These are phyloP conservation scores for Thielaviopsis musarum DNA, from an alignment of 2,329 filamentous ascomycete species.

Conservation along the genomic window DNA sequence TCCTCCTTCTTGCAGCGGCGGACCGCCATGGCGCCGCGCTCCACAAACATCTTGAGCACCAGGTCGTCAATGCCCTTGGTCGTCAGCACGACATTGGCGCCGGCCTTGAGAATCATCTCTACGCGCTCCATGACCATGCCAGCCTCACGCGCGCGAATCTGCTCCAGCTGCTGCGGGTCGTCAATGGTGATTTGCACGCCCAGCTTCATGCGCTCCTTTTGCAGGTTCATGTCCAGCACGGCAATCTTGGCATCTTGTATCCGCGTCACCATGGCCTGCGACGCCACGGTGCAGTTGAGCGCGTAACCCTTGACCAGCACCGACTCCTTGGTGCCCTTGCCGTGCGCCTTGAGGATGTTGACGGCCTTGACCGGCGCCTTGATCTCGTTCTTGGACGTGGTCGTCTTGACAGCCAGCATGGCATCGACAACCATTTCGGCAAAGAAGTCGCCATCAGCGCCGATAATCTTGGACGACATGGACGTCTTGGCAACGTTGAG, in stretches of 20 bases:
- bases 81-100: constrained; percentile 88
- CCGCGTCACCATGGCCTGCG: constrained; percentile 90
- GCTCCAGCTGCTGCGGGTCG: constrained; percentile 90
- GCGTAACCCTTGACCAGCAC: constrained; percentile 90
- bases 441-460: constrained; percentile 90
- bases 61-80: constrained; percentile 98
- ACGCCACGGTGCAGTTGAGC: constrained; percentile 95
- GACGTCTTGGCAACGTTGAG: constrained; percentile 95
- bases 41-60: constrained; percentile 83
- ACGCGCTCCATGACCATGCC: constrained; percentile 87
- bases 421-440: constrained; percentile 93
- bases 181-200: constrained; percentile 97
- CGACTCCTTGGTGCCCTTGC: constrained; percentile 80
- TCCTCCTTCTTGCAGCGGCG: constrained; percentile 98
- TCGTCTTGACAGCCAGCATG: constrained; percentile 85
- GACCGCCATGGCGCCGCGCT: constrained; percentile 90
- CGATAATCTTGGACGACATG: constrained; percentile 99
- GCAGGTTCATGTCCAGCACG: constrained; percentile 90
- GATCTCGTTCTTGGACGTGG: constrained; percentile 74
- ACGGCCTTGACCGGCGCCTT: constrained; percentile 99
- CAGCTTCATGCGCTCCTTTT: constrained; percentile 98
- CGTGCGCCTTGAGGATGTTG: constrained; percentile 96
- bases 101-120: constrained; percentile 94
- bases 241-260: constrained; percentile 93
- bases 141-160: constrained; percentile 84